Percentiles rank a stretch among this genome's conserved stretches.
Conservation (phyloP, 2,329 filamentous ascomycete genomes). For the Exophiala sideris region DNA sequence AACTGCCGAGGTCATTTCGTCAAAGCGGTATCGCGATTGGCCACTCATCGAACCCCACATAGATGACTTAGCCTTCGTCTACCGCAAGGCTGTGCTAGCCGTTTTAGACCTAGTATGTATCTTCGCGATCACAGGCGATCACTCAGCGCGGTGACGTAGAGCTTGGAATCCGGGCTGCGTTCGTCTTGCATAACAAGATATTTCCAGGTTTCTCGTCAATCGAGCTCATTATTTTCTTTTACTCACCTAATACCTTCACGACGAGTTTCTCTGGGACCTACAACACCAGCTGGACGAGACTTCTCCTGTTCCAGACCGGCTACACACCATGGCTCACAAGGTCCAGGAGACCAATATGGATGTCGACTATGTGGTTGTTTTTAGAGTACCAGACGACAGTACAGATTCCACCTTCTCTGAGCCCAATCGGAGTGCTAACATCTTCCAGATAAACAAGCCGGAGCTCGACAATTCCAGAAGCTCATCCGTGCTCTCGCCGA, state of each 20-base stretch:
- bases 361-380: conserved; percentile 86
- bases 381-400: conserved; percentile 66
- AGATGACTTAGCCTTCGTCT: not conserved
- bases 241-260: not conserved
- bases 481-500: conserved; percentile 71
- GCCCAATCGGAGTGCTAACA: conserved; percentile 12
- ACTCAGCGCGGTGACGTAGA: not conserved
- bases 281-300: not conserved
- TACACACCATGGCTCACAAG: conserved; percentile 21
- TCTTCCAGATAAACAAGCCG: conserved; percentile 61
- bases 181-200: not conserved
- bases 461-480: conserved; percentile 71
- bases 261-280: not conserved
- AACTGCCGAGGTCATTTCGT: too few species aligned
- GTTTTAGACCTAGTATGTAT: not conserved
- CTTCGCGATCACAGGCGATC: not conserved
- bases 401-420: not conserved
- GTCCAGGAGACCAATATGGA: conserved; percentile 52
- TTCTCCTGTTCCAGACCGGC: not conserved
- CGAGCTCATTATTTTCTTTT: not conserved
- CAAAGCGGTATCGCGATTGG: not conserved
- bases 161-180: not conserved
- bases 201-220: not conserved
- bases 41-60: not conserved
- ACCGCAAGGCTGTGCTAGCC: not conserved